Evolutionary conservation across 2,329 filamentous ascomycete genomes (phyloP).

Genomic region (Fusarium bulbicola): DNA sequence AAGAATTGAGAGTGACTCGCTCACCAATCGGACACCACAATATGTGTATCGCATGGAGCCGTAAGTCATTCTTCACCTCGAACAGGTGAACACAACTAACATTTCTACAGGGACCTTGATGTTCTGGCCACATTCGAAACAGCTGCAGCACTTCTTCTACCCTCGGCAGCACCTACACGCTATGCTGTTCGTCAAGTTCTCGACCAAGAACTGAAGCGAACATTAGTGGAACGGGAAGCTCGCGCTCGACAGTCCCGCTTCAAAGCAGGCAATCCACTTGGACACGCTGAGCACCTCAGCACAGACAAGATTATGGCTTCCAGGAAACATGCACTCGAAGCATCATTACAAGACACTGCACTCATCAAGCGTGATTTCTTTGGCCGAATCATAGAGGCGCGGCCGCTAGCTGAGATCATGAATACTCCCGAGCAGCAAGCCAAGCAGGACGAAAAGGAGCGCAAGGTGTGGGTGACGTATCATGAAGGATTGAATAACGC

Average conservation of each 20-base stretch:
- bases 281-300: constrained; percentile 38
- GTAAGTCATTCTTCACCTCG: constrained; percentile 60
- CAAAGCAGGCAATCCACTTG: constrained; percentile 55
- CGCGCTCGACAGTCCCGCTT: constrained; percentile 73
- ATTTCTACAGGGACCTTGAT: constrained; percentile 71
- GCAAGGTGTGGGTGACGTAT: constrained; percentile 84
- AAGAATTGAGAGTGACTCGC: constrained; percentile 75
- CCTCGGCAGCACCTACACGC: constrained; percentile 76
- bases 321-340: constrained; percentile 46
- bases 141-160: constrained; percentile 62
- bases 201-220: constrained; percentile 86
- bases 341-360: constrained; percentile 47
- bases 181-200: constrained; percentile 94
- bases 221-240: constrained; percentile 72
- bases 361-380: constrained; percentile 84
- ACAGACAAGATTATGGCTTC: constrained; percentile 49
- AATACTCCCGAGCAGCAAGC: constrained; percentile 47
- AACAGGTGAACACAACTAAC: constrained; percentile 13
- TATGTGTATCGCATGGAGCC: constrained; percentile 97
- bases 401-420: constrained; percentile 52
- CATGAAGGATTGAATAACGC: constrained; percentile 94
- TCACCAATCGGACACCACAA: constrained; percentile 66
- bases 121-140: constrained; percentile 79
- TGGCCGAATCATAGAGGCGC: constrained; percentile 70
- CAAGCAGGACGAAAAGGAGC: constrained; percentile 55